Evolutionary conservation across 495 filamentous ascomycete genomes (phyloP), one percentile per base, ranked within the genome.

Genomic region (Penicillium cosmopolitanum): DNA sequence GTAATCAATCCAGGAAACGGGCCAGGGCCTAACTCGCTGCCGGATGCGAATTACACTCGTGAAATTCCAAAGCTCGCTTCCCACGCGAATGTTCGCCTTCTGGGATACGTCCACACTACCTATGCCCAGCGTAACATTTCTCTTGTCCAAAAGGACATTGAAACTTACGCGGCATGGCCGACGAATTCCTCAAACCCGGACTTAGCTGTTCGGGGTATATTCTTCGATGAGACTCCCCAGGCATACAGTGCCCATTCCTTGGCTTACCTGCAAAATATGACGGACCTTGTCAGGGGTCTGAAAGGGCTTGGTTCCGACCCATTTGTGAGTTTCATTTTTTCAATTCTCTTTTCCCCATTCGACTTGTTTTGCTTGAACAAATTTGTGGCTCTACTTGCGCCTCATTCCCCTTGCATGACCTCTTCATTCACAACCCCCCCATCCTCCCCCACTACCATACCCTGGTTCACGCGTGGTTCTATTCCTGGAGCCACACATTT

Each of bases 1-100:
- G 74, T 86, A 56, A 72, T 85, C 63, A 86, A 86, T 58, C 84
- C 84, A 28, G 68, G 73, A 50, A 83, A 73, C 51, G 84, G 84
- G 1, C 84, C 84, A 12, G 83, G 84, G 19, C 56, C 69, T 34
- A 58, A 68, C 51, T 42, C 72, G 9, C 50, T 73, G 36, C 82
- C 84, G 1, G 80, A 84, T 62, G 73, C 63, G 47, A 82, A 83
- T 66, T 85, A 86, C 62, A 76, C 74, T 8, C 68, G 67, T 4
- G 82, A 79, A 58, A 71, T 85, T 19, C 73, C 76, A 1, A 70
- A 56, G 33, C 73, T 85, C 28, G 70, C 77, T 18, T 50, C 66
- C 6, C 69, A 77, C 53, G 51, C 68, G 25, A 85, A 85, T 66
- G 80, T 84, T 15, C 73, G 66, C 11, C 73, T 84, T 5, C 61